Evolutionary conservation across 1,284 basidiomycete species (phyloP).

Genomic region (Leccinum proximum): DNA sequence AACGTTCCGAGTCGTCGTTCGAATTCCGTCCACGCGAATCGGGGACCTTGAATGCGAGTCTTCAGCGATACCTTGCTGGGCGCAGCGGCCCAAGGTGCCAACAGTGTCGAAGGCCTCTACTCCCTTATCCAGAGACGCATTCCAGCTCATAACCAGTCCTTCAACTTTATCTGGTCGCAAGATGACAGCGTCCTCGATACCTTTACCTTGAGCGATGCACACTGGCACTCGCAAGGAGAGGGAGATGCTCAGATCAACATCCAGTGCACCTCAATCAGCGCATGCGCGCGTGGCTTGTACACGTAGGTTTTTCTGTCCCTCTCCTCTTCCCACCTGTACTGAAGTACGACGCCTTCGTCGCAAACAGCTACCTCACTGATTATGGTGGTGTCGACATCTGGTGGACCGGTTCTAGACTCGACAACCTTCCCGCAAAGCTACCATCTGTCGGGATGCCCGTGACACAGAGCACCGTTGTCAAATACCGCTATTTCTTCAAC

Average conservation of each 20-base stretch:
- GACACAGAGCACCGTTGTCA: conserved; percentile 35
- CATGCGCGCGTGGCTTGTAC: neutral
- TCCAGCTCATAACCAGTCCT: conserved; percentile 23
- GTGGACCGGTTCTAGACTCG: conserved; percentile 41
- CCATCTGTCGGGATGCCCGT: conserved; percentile 32
- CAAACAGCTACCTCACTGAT: conserved; percentile 35
- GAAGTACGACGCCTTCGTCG: neutral
- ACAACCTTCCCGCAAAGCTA: conserved; percentile 28
- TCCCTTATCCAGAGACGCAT: conserved; percentile 24
- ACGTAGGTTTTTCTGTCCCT: neutral
- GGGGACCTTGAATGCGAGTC: neutral
- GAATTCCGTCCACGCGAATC: neutral
- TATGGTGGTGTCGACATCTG: conserved; percentile 39
- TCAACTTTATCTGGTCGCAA: conserved; percentile 17
- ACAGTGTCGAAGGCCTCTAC: conserved; percentile 15
- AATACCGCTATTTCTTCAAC: conserved; percentile 40
- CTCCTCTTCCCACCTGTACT: neutral
- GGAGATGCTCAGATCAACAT: neutral
- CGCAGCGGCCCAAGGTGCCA: neutral
- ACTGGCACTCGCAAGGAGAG: neutral
- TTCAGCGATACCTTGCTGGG: neutral
- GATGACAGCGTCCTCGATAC: conserved; percentile 14
- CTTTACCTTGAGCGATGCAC: conserved; percentile 25
- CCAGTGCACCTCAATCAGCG: conserved; percentile 20
- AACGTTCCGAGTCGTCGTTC: neutral